Percentiles rank a stretch among this genome's conserved stretches.
phyloP scores from a whole-genome alignment of 2,329 filamentous ascomycete species.

The Colletotrichum sp. region DNA sequence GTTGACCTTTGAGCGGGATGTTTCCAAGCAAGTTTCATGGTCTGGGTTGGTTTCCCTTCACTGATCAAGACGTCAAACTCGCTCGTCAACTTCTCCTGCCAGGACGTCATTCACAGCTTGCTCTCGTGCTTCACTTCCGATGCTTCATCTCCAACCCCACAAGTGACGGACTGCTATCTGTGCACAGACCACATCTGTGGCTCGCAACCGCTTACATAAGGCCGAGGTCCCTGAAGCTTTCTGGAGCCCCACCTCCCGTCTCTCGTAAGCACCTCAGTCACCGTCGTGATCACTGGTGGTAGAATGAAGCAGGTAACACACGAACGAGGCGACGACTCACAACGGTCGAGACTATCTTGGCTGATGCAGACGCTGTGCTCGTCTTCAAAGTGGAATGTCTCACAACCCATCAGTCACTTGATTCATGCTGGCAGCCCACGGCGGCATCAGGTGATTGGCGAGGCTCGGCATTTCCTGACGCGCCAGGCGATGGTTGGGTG shows the following conservation, averaged over 20 bases:
- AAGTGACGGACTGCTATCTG: not conserved
- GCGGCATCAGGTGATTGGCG: constrained; percentile 21
- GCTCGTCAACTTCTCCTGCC: not conserved
- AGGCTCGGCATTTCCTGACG: constrained; percentile 18
- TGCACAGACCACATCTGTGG: constrained; percentile 2
- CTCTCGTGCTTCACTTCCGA: not conserved
- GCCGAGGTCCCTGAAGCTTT: not conserved
- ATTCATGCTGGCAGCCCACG: constrained; percentile 18
- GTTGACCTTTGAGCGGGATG: not conserved
- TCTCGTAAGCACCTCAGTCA: not conserved
- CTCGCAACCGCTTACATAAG: not conserved
- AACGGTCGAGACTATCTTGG: not conserved
- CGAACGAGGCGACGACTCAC: not conserved
- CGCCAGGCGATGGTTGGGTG: constrained; percentile 3
- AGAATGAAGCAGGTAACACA: not conserved
- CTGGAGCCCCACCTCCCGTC: not conserved
- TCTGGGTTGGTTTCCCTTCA: not conserved
- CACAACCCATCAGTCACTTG: constrained; percentile 23
- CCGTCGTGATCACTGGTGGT: not conserved
- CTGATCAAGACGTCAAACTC: not conserved
- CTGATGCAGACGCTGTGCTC: constrained; percentile 4
- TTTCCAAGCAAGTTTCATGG: not conserved
- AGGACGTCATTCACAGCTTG: not conserved
- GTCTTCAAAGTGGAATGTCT: constrained; percentile 17
- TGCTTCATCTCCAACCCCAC: not conserved